Evolutionary conservation across 2,329 filamentous ascomycete genomes (phyloP), one percentile per base, ranked within the genome.

Genomic region (Arthrobotrys iridis): DNA sequence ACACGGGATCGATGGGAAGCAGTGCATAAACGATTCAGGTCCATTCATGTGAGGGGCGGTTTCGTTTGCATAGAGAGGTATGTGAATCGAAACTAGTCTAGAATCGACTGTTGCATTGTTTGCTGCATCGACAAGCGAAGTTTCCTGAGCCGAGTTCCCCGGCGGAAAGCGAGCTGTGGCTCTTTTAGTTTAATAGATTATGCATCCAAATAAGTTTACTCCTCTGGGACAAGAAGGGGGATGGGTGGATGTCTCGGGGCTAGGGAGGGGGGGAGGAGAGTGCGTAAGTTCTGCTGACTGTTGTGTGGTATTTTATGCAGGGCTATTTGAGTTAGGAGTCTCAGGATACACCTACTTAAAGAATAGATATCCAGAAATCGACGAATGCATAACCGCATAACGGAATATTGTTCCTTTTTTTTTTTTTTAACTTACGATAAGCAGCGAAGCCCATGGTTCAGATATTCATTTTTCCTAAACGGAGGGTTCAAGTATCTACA

Each of bases 231-330:
- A 30, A 50, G 43, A 35, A 20, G 33, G 63, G 40, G 40, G 40
- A 11, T 24, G 28, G 46, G 26, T 24, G 15, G 43, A 37, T 48
- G 46, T 40, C 41, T 50, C 40, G 37, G 37, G 63, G 65, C 48
- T 60, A 68, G 37, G 33, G 41, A 28, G 26, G 37, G 35, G 65
- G 41, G 41, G 33, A 24, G 35, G 35, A 22, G 65, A 46, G 48
- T 70, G 60, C 60, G 60, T 62, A 52, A 41, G 43, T 43, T 68
- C 43, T 43, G 33, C 45, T 59, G 11, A 24, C 30, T 37, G 50
- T 28, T 50, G 48, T 70, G 65, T 70, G 46, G 65, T 50, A 48
- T 70, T 43, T 60, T 62, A 57, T 58, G 41, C 59, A 50, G 50
- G 50, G 50, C 50, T 55, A 1, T 22, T 24, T 18, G 18, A 20